Percentiles rank a stretch among this genome's conserved stretches.
These are phyloP conservation scores for Plantago rigida DNA, from an alignment of 305 asterid species.

Conservation along the genomic window DNA sequence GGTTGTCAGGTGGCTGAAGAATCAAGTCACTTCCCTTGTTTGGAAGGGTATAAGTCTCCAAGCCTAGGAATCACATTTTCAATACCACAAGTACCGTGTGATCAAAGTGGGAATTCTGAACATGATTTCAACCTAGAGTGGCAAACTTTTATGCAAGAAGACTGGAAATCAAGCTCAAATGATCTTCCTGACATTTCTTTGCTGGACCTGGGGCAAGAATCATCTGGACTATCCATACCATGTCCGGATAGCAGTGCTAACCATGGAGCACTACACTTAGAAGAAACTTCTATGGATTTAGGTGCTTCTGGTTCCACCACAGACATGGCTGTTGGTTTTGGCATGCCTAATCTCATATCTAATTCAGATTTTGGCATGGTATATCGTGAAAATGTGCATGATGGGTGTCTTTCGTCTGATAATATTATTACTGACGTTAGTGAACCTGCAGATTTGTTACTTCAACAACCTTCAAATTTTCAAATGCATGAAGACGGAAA, in stretches of 20 bases:
- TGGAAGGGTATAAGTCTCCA: constrained; percentile 40
- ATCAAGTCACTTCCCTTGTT: constrained; percentile 31
- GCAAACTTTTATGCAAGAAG: constrained; percentile 46
- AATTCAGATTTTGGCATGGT: constrained; percentile 21
- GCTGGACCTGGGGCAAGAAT: constrained; percentile 51
- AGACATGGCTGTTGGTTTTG: constrained; percentile 27
- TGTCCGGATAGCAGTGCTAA: constrained; percentile 36
- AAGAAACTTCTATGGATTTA: constrained; percentile 23
- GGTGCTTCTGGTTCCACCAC: constrained; percentile 26
- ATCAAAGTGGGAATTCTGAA: constrained; percentile 40
- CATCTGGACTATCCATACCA: constrained; percentile 44
- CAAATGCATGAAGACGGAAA: constrained; percentile 37
- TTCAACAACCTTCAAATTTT: constrained; percentile 25
- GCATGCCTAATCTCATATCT: constrained; percentile 22
- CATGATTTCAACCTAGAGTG: constrained; percentile 49
- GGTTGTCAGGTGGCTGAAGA: constrained; percentile 43
- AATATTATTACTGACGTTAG: constrained; percentile 23
- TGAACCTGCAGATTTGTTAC: constrained; percentile 22
- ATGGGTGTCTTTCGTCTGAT: constrained; percentile 40
- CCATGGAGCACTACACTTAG: constrained; percentile 34
- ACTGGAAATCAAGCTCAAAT: constrained; percentile 55
- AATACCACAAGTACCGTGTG: constrained; percentile 42
- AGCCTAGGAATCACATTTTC: constrained; percentile 39
- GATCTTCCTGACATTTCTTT: constrained; percentile 56
- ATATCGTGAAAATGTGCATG: constrained; percentile 36